phyloP scores from a whole-genome alignment of 1,284 basidiomycete species.

The Cronartium quercuum region DNA sequence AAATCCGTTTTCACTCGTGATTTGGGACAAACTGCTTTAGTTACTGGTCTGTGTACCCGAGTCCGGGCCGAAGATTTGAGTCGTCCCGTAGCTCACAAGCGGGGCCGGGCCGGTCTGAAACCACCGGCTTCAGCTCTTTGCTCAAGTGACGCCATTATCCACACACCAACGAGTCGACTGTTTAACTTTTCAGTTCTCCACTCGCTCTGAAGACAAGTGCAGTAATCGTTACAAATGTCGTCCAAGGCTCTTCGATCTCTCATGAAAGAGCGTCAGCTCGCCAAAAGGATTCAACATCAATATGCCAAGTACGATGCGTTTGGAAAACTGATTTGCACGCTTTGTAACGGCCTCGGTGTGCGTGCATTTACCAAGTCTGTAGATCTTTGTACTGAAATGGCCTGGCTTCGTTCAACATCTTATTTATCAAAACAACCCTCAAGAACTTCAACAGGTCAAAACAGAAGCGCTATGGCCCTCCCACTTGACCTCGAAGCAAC shows the following conservation, averaged over 20 bases:
- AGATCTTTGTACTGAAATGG: background rate
- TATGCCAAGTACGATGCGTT: slow-evolving; percentile 29
- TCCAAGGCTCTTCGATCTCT: slow-evolving; percentile 32
- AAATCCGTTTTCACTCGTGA: too few relatives aligned
- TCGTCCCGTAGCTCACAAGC: too few relatives aligned
- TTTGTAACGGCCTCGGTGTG: slow-evolving; percentile 30
- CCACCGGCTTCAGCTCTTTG: too few relatives aligned
- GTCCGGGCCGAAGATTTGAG: too few relatives aligned
- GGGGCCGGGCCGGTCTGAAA: too few relatives aligned
- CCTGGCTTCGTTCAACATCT: background rate
- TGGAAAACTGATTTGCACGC: slow-evolving; percentile 32
- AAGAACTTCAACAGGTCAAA: slow-evolving; percentile 12
- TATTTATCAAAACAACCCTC: background rate
- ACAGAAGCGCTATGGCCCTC: slow-evolving; percentile 37
- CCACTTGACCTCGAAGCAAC: slow-evolving; percentile 30
- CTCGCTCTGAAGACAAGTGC: too few relatives aligned
- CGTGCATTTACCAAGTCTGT: slow-evolving; percentile 5
- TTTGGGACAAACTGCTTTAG: too few relatives aligned
- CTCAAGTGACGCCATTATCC: too few relatives aligned
- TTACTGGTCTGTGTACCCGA: too few relatives aligned
- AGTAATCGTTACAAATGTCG: slow-evolving; percentile 6
- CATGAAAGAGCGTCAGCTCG: slow-evolving; percentile 37
- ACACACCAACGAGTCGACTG: too few relatives aligned
- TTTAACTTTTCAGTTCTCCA: too few relatives aligned
- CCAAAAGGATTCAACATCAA: slow-evolving; percentile 36